Percentiles rank a stretch among this genome's conserved stretches.
Conservation (phyloP, 306 rosid species). For the Medicago arabica region DNA sequence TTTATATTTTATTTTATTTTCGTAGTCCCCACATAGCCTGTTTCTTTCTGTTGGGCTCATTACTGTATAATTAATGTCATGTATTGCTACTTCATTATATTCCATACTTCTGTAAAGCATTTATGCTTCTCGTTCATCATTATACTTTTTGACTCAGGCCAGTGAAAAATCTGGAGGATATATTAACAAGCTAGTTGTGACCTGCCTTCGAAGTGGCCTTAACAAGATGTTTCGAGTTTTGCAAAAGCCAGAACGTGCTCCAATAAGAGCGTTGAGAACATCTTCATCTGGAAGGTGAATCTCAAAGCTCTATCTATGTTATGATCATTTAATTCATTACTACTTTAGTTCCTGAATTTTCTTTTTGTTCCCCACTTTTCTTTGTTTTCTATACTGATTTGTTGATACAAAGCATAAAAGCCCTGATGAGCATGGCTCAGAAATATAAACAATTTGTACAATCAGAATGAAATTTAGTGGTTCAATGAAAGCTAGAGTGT, state of each 20-base stretch:
- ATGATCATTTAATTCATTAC: slow-evolving; percentile 33
- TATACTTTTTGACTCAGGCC: slow-evolving; percentile 63
- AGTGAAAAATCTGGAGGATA: slow-evolving; percentile 95
- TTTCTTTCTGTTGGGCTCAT: slow-evolving; percentile 17
- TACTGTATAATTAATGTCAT: slow-evolving; percentile 28
- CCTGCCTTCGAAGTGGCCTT: slow-evolving; percentile 94
- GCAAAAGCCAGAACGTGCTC: slow-evolving; percentile 99
- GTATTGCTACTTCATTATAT: slow-evolving; percentile 13
- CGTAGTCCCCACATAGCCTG: not conserved
- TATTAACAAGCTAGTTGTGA: slow-evolving; percentile 83
- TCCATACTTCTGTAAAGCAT: slow-evolving; percentile 20
- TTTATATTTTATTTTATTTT: slow-evolving; percentile 25
- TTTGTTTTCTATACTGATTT: slow-evolving; percentile 15
- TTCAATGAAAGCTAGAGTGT: not conserved
- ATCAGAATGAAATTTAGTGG: not conserved
- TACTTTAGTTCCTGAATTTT: slow-evolving; percentile 34
- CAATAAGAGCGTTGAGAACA: slow-evolving; percentile 92
- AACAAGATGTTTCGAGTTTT: slow-evolving; percentile 88
- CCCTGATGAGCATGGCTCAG: not conserved
- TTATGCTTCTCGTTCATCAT: slow-evolving; percentile 16
- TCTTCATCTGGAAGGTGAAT: slow-evolving; percentile 99
- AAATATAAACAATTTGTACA: not conserved
- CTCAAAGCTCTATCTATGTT: slow-evolving; percentile 34
- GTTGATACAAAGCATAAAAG: not conserved
- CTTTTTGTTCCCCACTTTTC: slow-evolving; percentile 8